Evolutionary conservation across 768 basidiomycete genomes (phyloP), one percentile per base, ranked within the genome.

Genomic region (Neoboletus brunneissimus): DNA sequence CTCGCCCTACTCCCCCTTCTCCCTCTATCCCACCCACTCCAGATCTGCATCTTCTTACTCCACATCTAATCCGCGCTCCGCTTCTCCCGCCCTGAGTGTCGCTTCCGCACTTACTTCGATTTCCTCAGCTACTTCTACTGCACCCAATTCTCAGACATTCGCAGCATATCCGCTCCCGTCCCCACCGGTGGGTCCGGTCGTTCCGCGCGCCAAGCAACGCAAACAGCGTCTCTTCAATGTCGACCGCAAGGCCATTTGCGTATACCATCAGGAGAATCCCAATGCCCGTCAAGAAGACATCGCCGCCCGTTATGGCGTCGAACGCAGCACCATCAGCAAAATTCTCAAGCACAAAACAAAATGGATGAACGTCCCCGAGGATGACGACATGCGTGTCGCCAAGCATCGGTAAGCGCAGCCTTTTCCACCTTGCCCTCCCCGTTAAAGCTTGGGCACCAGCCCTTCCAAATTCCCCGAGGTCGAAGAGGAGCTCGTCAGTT

Each of bases 251-350:
- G 76, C 79, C 16, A 93, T 95, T 54, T 94, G 92, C 64, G 53
- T 77, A 13, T 87, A 83, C 68, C 82, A 85, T 57, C 72, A 77
- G 51, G 73, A 83, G 4, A 76, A 90, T 64, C 88, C 87, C 0
- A 81, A 81, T 51, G 77, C 82, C 20, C 82, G 88, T 56, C 93
- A 95, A 70, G 91, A 94, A 66, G 89, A 92, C 67, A 91, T 95
- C 63, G 93, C 88, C 5, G 75, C 76, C 12, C 73, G 75, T 32
- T 94, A 87, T 68, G 82, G 83, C 48, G 88, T 94, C 57, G 93
- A 95, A 67, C 85, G 93, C 51, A 94, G 91, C 74, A 95, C 93
- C n/a, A 87, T 95, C 71, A 90, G 88, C 73, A 94, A 95, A 75
- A 94, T 93, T 59, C 79, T 94, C 61, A 94, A 94, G 72, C 76